Evolutionary conservation across 495 filamentous ascomycete genomes (phyloP).

Genomic region (Xylaria grammica): DNA sequence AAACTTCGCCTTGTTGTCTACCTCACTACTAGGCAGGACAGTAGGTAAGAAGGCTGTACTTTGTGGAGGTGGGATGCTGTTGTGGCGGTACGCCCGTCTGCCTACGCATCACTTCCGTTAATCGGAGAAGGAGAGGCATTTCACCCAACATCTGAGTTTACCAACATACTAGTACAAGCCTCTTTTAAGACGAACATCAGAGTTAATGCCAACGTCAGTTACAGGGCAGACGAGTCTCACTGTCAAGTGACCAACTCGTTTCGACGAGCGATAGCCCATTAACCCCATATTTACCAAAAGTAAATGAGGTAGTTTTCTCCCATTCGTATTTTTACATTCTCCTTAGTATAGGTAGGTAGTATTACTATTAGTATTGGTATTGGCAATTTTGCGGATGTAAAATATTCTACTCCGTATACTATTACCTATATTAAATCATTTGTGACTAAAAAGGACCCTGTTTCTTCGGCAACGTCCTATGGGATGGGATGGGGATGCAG

Average conservation of each 20-base stretch:
- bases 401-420: too few relatives aligned
- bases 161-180: too few relatives aligned
- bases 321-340: too few relatives aligned
- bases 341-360: too few relatives aligned
- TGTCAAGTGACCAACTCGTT: neutral
- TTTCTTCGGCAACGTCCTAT: neutral
- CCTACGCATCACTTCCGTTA: slow-evolving; percentile 9
- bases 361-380: too few relatives aligned
- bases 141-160: too few relatives aligned
- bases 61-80: slow-evolving; percentile 3
- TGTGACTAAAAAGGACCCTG: neutral
- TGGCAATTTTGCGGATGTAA: too few relatives aligned
- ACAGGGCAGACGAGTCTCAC: too few relatives aligned
- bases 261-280: neutral
- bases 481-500: neutral
- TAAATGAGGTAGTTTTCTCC: too few relatives aligned
- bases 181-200: neutral
- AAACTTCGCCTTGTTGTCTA: slow-evolving; percentile 16
- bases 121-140: slow-evolving; percentile 13
- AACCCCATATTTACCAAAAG: too few relatives aligned
- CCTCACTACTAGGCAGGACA: neutral
- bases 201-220: too few relatives aligned
- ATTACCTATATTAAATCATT: too few relatives aligned
- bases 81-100: slow-evolving; percentile 10
- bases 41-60: slow-evolving; percentile 22